Evolutionary conservation across 1,284 basidiomycete species (phyloP).

Genomic region (Mycena sp.): DNA sequence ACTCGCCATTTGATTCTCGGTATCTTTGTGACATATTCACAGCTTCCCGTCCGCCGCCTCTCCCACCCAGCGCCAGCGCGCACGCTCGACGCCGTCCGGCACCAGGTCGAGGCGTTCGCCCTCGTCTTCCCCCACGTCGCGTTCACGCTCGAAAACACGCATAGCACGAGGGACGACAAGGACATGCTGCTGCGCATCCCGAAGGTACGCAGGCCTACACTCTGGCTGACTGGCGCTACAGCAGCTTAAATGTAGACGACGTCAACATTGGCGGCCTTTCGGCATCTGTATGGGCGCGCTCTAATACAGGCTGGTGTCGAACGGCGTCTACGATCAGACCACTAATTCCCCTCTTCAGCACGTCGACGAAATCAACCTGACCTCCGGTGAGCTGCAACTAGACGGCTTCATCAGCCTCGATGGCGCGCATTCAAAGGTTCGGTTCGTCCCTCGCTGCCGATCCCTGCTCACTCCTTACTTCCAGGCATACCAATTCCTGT

Average conservation of each 20-base stretch:
- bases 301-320: slow-evolving; percentile 62
- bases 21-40: slow-evolving; percentile 3
- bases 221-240: background rate
- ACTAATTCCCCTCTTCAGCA: slow-evolving; percentile 50
- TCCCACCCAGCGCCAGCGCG: slow-evolving; percentile 68
- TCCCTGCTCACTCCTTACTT: slow-evolving; percentile 1
- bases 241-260: slow-evolving; percentile 54
- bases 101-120: slow-evolving; percentile 76
- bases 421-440: slow-evolving; percentile 78
- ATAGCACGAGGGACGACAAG: slow-evolving; percentile 49
- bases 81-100: slow-evolving; percentile 72
- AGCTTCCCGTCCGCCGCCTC: slow-evolving; percentile 82
- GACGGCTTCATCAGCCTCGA: slow-evolving; percentile 86
- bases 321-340: slow-evolving; percentile 3
- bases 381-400: slow-evolving; percentile 61
- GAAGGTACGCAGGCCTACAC: slow-evolving; percentile 55
- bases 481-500: slow-evolving; percentile 85
- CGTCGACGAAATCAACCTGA: slow-evolving; percentile 69
- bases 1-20: background rate
- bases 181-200: slow-evolving; percentile 62
- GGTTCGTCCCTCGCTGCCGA: slow-evolving; percentile 30
- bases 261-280: slow-evolving; percentile 71
- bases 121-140: slow-evolving; percentile 75
- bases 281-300: slow-evolving; percentile 72
- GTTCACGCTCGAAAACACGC: slow-evolving; percentile 74